These are phyloP conservation scores for Cerioporus squamosus DNA, from an alignment of 1,284 basidiomycete genomes.

Conservation along the genomic window DNA sequence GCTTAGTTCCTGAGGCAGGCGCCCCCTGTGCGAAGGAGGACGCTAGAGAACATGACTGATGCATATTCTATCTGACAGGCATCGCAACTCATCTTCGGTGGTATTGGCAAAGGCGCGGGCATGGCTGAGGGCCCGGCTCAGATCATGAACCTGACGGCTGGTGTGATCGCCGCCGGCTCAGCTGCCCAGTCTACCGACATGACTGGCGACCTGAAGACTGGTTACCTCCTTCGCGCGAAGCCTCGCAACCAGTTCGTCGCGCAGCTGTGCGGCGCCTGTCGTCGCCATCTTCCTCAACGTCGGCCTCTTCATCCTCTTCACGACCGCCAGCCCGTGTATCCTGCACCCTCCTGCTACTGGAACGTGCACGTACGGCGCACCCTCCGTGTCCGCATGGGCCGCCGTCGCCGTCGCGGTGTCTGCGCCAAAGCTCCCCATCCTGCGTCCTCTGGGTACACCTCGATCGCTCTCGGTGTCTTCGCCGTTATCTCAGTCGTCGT, in stretches of 20 bases:
- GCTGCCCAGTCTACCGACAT: constrained; percentile 70
- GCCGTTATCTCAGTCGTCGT: constrained; percentile 51
- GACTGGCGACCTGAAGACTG: constrained; percentile 77
- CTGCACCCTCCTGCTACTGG: constrained; percentile 35
- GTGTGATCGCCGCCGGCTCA: constrained; percentile 61
- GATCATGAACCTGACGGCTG: constrained; percentile 62
- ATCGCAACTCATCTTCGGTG: constrained; percentile 66
- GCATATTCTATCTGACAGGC: constrained; percentile 33
- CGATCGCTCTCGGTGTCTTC: constrained; percentile 57
- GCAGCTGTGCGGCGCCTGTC: constrained; percentile 58
- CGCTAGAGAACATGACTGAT: background rate
- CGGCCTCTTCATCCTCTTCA: constrained; percentile 67
- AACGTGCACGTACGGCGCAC: constrained; percentile 59
- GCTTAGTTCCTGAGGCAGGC: no score
- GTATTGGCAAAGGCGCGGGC: constrained; percentile 53
- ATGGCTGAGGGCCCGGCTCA: constrained; percentile 43
- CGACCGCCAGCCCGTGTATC: constrained; percentile 71
- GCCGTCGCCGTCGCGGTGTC: constrained; percentile 65
- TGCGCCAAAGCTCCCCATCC: constrained; percentile 55
- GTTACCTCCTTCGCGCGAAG: constrained; percentile 69
- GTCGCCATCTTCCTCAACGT: constrained; percentile 62
- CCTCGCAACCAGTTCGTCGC: constrained; percentile 71
- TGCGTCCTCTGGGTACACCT: constrained; percentile 63
- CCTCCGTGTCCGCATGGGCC: constrained; percentile 65
- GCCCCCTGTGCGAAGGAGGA: no score